Evolutionary conservation across 1,139 yeast species (phyloP), one percentile per base, ranked within the genome.

Genomic region (Magnusiomyces magnusii): DNA sequence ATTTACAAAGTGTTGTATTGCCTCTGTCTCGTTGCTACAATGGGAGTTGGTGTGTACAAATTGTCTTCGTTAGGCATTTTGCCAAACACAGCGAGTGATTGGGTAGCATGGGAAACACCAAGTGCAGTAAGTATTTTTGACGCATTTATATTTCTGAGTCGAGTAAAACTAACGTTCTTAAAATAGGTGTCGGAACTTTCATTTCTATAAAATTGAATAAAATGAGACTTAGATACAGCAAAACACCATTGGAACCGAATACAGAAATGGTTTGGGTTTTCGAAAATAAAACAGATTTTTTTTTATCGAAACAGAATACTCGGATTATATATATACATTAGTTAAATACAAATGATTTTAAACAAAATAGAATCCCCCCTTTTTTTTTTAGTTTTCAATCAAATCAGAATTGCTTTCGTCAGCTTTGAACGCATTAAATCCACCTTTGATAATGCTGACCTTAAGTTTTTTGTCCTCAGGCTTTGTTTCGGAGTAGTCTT

Each of bases 41-140:
- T 92, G 76, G 81, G 77, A 3, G 83, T 91, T 49, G 99, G 98
- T 2, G 69, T 91, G 23, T 91, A 91, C 82, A 93, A 93, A 72
- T 74, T 93, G 64, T 85, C 88, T 66, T 77, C 80, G 34, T 90
- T 93, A 97, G 98, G 98, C 0, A 77, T 93, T 64, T 82, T 93
- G 62, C 99, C 99, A 27, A 89, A 87, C 66, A 85, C 84, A 49
- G 80, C 80, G 56, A 86, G 96, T 62, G 99, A 93, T 68, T 93
- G 98, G 98, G 75, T 93, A 39, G 85, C 92, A 2, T 92, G 96
- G 91, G 95, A 89, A 68, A 67, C 69, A 1, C 74, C 76, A n/a
- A 70, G 80, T n/a, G 60, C 58, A 10, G 78, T 78, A 44, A 27
- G 61, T 41, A 15, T 42, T 41, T 42, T 42, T 42, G 1, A n/a